Conservation (phyloP, 805 yeast genomes). For the Kluyveromyces aestuarii region DNA sequence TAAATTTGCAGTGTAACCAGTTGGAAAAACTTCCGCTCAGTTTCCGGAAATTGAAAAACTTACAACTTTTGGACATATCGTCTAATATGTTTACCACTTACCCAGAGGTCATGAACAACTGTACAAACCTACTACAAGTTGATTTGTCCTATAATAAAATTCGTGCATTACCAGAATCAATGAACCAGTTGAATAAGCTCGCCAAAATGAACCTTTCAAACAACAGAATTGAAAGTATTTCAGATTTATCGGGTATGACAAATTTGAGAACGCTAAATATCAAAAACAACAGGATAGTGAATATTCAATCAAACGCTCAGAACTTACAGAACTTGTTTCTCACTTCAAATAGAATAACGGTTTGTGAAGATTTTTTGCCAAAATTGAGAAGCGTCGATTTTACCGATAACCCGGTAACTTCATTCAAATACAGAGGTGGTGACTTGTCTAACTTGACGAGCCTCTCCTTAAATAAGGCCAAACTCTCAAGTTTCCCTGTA, state of each 20-base stretch:
- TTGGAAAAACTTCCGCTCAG: slow-evolving; percentile 51
- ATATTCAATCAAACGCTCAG: slow-evolving; percentile 36
- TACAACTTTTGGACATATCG: slow-evolving; percentile 61
- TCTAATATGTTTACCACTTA: slow-evolving; percentile 61
- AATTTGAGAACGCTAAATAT: slow-evolving; percentile 66
- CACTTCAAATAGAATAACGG: slow-evolving; percentile 67
- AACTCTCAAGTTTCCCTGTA: slow-evolving; percentile 62
- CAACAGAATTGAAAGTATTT: slow-evolving; percentile 41
- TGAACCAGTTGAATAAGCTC: slow-evolving; percentile 50
- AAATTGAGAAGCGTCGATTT: slow-evolving; percentile 60
- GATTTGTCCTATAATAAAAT: slow-evolving; percentile 80
- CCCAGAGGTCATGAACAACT: slow-evolving; percentile 57
- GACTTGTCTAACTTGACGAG: slow-evolving; percentile 53
- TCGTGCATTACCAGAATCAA: slow-evolving; percentile 46
- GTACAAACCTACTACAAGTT: slow-evolving; percentile 51
- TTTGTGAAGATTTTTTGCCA: slow-evolving; percentile 53
- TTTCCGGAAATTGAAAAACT: slow-evolving; percentile 44
- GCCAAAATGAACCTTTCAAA: slow-evolving; percentile 68
- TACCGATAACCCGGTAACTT: slow-evolving; percentile 77
- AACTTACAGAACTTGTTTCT: slow-evolving; percentile 64
- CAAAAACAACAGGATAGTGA: slow-evolving; percentile 52
- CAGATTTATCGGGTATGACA: slow-evolving; percentile 41
- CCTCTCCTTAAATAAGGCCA: slow-evolving; percentile 74
- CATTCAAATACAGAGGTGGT: slow-evolving; percentile 31
- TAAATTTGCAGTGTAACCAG: slow-evolving; percentile 71